Base-by-base conservation (phyloP, 768 basidiomycete species). In the Pulveroboletus sp. region DNA sequence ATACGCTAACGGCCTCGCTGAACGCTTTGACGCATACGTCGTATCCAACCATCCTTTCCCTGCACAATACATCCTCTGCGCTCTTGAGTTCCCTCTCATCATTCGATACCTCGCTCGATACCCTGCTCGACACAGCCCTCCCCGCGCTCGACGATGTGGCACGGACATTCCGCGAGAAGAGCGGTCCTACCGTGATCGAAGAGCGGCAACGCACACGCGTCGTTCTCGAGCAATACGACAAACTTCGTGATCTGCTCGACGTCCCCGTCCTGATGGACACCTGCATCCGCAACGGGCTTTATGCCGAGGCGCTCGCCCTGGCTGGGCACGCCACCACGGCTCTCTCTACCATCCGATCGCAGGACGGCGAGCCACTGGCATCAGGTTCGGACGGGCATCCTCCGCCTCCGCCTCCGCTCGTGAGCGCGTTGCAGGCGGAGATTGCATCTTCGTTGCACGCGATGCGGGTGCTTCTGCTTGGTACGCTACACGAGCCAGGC, bases 141-240 rank as follows among this genome's bases (percentile, higher is more conserved):
- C 94, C 94, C 0, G 76, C 80, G 5, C 75, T 97, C 37, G 91
- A 95, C 59, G 73, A 80, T 33, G 78, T 81, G 49, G 83, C 90
- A 36, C 75, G 76, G 9, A 72, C 75, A 21, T 97, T 94, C 76
- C 76, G 83, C 42, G 76, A 79, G 21, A 77, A 81, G 50, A 88
- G 85, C n/a, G 84, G 87, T 40, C 63, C 66, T 43, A 65, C 75
- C 19, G 80, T 94, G n/a, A 79, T 92, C 43, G 72, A 76, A 40
- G 84, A 89, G 43, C 78, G 94, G 32, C 75, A 79, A 50, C 85
- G 85, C 54, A 90, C 90, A 1, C 76, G 82, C 27, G 74, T 89
- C 42, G 90, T 98, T n/a, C 80, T 93, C 50, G 94, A 97, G 59
- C 90, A 95, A 59, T 88, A 93, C 62, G 92, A 95, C 66, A 94